Evolutionary conservation across 2,329 filamentous ascomycete genomes (phyloP), one percentile per base, ranked within the genome.

Genomic region (Fusarium anthophilum): DNA sequence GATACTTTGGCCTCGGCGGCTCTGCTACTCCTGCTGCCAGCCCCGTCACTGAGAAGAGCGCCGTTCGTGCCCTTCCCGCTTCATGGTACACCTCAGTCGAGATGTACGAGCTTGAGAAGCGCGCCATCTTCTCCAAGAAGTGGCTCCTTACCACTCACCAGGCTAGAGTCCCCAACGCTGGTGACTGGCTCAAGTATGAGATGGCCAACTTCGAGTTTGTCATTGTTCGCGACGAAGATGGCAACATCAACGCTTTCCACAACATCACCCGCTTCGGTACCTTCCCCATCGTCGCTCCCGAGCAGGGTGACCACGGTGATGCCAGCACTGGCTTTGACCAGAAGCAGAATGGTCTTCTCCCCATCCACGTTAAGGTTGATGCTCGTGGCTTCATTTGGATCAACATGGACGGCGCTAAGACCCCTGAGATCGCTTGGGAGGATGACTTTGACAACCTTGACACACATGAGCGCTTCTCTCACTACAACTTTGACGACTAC

Each of bases 261-360:
- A 91, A 91, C 75, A 84, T 91, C 41, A 91, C 90, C 80, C 82
- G 90, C 5, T 90, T 91, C 78, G 84, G 90, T 12, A 90, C 90
- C 28, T 91, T 88, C 76, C 88, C 89, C 1, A 85, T 91, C 8
- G 57, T 74, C 12, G 62, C 71, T 44, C 58, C 71, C 14, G 87
- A 90, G 14, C 84, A 83, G 8, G 84, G 85, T 48, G 83, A 87
- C 6, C 80, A 84, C 15, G 90, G 90, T 7, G 84, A 84, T 47
- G 85, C 85, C 54, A 84, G 81, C 72, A 85, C 91, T 41, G 87
- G 86, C 14, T 91, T 91, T 74, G 86, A 90, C 73, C 88, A 86
- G 79, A 81, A 82, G 17, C 81, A 88, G 77, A 91, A 91, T 70
- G 84, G 86, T 12, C 83, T 91, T 1, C 86, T 91, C 66, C 85